phyloP scores from a whole-genome alignment of 768 basidiomycete genomes.

The Stropharia rugosoannulata region DNA sequence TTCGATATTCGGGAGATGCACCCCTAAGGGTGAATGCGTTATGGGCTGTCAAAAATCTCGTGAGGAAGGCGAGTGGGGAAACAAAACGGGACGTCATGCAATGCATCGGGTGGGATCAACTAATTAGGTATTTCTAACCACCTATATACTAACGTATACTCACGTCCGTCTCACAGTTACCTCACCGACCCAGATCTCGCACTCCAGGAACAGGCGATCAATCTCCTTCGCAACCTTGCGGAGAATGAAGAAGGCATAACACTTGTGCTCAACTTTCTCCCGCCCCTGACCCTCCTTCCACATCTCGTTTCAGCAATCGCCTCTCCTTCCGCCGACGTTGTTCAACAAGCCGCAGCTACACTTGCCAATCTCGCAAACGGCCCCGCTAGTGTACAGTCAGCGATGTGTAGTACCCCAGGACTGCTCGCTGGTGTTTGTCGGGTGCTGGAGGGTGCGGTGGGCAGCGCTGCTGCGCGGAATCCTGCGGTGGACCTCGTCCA shows the following conservation, averaged over 20 bases:
- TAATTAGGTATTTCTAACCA: conserved; percentile 43
- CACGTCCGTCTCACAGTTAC: conserved; percentile 37
- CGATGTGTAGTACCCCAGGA: conserved; percentile 48
- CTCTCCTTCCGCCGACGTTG: conserved; percentile 32
- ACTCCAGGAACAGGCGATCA: conserved; percentile 72
- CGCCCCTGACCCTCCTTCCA: conserved; percentile 41
- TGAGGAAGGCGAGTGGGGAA: conserved; percentile 58
- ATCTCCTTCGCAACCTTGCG: conserved; percentile 65
- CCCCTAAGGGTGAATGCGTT: conserved; percentile 66
- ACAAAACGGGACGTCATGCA: conserved; percentile 68
- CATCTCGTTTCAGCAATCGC: conserved; percentile 49
- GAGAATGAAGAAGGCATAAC: conserved; percentile 65
- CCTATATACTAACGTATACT: background rate
- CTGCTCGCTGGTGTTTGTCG: conserved; percentile 51
- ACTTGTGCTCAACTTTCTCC: conserved; percentile 56
- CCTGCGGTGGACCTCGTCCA: conserved; percentile 62
- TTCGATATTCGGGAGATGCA: conserved; percentile 48
- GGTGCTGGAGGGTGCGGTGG: conserved; percentile 24
- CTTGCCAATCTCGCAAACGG: conserved; percentile 75
- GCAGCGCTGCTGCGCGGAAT: conserved; percentile 53
- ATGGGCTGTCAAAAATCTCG: conserved; percentile 89
- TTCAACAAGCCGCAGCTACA: conserved; percentile 47
- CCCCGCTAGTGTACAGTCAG: conserved; percentile 43
- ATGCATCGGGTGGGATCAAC: conserved; percentile 62
- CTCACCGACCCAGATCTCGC: conserved; percentile 50